phyloP scores from a whole-genome alignment of 129 eudicot genomes.

The Flaveria ramosissima region DNA sequence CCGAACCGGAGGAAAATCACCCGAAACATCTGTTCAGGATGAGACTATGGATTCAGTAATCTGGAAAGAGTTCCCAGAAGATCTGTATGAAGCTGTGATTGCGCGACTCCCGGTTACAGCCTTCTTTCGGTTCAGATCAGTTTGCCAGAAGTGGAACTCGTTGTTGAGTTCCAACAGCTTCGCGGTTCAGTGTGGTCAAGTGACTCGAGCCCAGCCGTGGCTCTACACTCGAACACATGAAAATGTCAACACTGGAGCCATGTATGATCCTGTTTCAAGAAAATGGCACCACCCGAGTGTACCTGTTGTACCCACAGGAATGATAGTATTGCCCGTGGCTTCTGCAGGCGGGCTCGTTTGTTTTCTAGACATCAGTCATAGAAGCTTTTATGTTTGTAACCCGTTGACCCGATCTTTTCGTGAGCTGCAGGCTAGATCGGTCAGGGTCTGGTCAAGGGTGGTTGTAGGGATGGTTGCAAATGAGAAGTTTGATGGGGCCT shows the following conservation, averaged over 20 bases:
- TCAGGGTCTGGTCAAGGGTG: slow-evolving; percentile 89
- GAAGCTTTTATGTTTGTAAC: slow-evolving; percentile 80
- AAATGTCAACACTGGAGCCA: slow-evolving; percentile 70
- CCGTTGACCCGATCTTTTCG: slow-evolving; percentile 76
- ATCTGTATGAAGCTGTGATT: slow-evolving; percentile 75
- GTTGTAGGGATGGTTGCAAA: slow-evolving; percentile 77
- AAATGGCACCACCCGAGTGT: slow-evolving; percentile 86
- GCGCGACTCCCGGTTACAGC: slow-evolving; percentile 83
- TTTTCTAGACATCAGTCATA: slow-evolving; percentile 78
- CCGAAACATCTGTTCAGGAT: slow-evolving; percentile 33
- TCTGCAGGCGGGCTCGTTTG: slow-evolving; percentile 94
- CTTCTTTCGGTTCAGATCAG: slow-evolving; percentile 85
- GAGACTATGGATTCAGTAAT: slow-evolving; percentile 65
- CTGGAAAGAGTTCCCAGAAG: slow-evolving; percentile 95
- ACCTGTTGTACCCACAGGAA: slow-evolving; percentile 70
- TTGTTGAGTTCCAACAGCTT: slow-evolving; percentile 68
- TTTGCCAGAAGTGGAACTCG: slow-evolving; percentile 88
- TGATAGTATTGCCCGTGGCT: slow-evolving; percentile 80
- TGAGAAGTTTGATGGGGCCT: slow-evolving; percentile 36
- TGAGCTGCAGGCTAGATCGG: slow-evolving; percentile 77
- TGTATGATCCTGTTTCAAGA: slow-evolving; percentile 72
- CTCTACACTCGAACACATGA: slow-evolving; percentile 85
- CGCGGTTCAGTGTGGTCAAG: slow-evolving; percentile 60
- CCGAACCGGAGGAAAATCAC: slow-evolving; percentile 43
- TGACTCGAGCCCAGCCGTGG: slow-evolving; percentile 70